Evolutionary conservation across 2,329 filamentous ascomycete genomes (phyloP).

Genomic region (Pseudocercospora fuligena): DNA sequence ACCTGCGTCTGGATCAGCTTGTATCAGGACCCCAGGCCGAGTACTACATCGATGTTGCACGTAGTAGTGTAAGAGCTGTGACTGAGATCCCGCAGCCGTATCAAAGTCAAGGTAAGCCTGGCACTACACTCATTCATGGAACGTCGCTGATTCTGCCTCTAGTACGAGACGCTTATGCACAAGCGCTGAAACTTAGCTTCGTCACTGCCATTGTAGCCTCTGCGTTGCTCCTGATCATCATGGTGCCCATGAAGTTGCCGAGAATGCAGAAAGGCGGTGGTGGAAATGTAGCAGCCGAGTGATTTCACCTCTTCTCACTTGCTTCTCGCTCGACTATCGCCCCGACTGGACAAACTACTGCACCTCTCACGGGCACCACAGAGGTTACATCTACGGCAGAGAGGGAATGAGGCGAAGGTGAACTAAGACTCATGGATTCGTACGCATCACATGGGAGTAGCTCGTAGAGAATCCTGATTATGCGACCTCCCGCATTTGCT

Average conservation of each 20-base stretch:
- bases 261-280: conserved; percentile 44
- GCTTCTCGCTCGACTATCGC: too few species aligned
- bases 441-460: too few species aligned
- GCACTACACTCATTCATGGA: not conserved
- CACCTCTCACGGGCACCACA: too few species aligned
- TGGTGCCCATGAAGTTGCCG: conserved; percentile 61
- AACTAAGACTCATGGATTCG: too few species aligned
- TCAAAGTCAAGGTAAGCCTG: conserved; percentile 52
- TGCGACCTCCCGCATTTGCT: too few species aligned
- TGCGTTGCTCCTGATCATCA: conserved; percentile 55
- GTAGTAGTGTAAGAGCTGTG: conserved; percentile 57
- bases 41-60: conserved; percentile 55
- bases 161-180: conserved; percentile 47
- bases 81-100: conserved; percentile 51
- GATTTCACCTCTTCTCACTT: not conserved
- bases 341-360: too few species aligned
- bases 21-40: conserved; percentile 65
- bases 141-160: not conserved
- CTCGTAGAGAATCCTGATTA: too few species aligned
- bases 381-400: too few species aligned
- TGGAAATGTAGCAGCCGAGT: conserved; percentile 12
- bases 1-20: conserved; percentile 61
- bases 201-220: conserved; percentile 51
- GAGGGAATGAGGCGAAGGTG: too few species aligned
- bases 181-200: conserved; percentile 49